A percentile compares a stretch with the other conserved stretches of the same genome.
Conservation (phyloP, 495 filamentous ascomycete species). For the Beverwykella pulmonaria region DNA sequence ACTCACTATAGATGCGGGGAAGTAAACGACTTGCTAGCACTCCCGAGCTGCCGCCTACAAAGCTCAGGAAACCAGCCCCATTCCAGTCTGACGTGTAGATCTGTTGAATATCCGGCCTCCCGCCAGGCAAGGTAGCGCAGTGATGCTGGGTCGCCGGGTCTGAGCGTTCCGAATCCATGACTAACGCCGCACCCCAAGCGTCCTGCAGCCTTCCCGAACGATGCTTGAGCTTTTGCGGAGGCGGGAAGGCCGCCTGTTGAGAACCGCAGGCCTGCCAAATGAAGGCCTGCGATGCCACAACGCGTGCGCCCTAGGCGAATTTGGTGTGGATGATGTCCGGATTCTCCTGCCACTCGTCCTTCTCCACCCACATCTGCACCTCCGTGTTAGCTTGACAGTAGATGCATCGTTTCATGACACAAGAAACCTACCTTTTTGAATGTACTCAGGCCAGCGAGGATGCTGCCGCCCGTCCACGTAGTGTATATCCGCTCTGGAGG, state of each 20-base stretch:
- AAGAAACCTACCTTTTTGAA: conserved; percentile 86
- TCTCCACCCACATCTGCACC: conserved; percentile 94
- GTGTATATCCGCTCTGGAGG: conserved; percentile 97
- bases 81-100: conserved; percentile 23
- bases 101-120: conserved; percentile 4
- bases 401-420: conserved; percentile 7
- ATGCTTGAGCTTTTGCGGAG: conserved; percentile 30
- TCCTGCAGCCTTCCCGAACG: conserved; percentile 31
- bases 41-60: conserved; percentile 5
- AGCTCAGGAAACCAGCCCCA: conserved; percentile 11
- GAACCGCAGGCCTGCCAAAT: conserved; percentile 28
- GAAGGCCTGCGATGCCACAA: conserved; percentile 24
- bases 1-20: conserved; percentile 35
- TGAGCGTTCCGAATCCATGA: conserved; percentile 37
- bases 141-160: conserved; percentile 16
- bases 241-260: conserved; percentile 31
- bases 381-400: conserved; percentile 26
- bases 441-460: conserved; percentile 93
- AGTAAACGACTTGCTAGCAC: conserved; percentile 26
- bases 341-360: conserved; percentile 99
- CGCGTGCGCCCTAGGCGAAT: conserved; percentile 65
- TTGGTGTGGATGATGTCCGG: conserved; percentile 98
- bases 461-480: conserved; percentile 98
- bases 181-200: conserved; percentile 33
- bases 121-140: background rate